Percentiles rank a stretch among this genome's conserved stretches.
Conservation (phyloP, 257 asterid genomes). For the Dorcoceras hygrometricum region DNA sequence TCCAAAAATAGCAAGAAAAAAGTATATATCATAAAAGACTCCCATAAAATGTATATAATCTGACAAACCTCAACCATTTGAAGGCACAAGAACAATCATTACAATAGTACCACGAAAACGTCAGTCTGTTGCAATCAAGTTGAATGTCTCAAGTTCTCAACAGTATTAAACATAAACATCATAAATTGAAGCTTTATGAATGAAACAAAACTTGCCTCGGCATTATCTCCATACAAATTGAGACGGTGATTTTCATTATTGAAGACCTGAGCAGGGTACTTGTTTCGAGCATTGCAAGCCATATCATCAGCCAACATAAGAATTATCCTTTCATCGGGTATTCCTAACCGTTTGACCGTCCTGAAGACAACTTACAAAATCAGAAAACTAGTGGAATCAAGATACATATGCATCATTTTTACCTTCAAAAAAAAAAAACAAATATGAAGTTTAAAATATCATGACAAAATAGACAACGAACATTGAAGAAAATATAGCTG, state of each 20-base stretch:
- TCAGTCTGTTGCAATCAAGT: not conserved
- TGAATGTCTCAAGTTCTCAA: slow-evolving; percentile 11
- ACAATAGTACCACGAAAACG: not conserved
- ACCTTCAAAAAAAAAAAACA: not conserved
- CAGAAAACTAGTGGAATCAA: slow-evolving; percentile 1
- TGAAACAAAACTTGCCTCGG: slow-evolving; percentile 57
- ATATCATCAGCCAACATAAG: slow-evolving; percentile 98
- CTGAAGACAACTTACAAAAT: slow-evolving; percentile 36
- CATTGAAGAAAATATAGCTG: not conserved
- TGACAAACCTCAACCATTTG: not conserved
- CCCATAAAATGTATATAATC: not conserved
- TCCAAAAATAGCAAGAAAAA: slow-evolving; percentile 5
- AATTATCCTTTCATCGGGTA: slow-evolving; percentile 97
- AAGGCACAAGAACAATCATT: slow-evolving; percentile 1
- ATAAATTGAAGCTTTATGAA: not conserved
- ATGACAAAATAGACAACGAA: not conserved
- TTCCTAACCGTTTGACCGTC: slow-evolving; percentile 94
- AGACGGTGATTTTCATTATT: slow-evolving; percentile 91
- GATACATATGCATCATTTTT: not conserved
- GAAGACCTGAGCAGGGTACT: slow-evolving; percentile 98
- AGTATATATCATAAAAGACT: slow-evolving; percentile 8
- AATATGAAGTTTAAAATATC: not conserved
- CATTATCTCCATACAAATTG: slow-evolving; percentile 92
- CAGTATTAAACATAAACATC: not conserved
- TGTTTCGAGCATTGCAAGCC: slow-evolving; percentile 98